These are phyloP conservation scores for Vanrija pseudolonga DNA, from an alignment of 1,284 basidiomycete genomes.

Conservation along the genomic window DNA sequence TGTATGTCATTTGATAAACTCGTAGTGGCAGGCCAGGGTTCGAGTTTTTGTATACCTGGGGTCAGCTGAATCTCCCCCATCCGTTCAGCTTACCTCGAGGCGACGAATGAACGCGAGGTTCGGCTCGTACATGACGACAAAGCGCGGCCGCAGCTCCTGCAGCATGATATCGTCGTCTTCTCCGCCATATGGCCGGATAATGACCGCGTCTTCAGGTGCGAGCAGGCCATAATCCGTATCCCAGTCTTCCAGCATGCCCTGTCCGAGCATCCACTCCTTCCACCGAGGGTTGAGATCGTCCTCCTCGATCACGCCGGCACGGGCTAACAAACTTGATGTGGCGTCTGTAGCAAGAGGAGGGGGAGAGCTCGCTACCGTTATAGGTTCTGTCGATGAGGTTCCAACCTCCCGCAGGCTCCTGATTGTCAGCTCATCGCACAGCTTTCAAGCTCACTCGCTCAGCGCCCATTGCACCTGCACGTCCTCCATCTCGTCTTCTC, in stretches of 20 bases:
- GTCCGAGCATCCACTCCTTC: constrained; percentile 17
- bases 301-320: constrained; percentile 38
- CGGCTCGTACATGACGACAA: constrained; percentile 93
- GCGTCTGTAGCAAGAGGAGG: constrained; percentile 1
- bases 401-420: constrained; percentile 7
- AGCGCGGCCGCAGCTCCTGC: constrained; percentile 82
- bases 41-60: constrained; percentile 77
- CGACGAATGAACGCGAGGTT: constrained; percentile 87
- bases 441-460: constrained; percentile 19
- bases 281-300: constrained; percentile 31
- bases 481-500: constrained; percentile 22
- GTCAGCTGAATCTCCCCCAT: neutral
- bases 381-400: neutral
- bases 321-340: constrained; percentile 20
- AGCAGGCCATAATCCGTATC: constrained; percentile 79
- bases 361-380: neutral
- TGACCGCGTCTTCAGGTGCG: constrained; percentile 70
- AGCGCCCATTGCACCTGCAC: constrained; percentile 37
- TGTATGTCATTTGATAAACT: constrained; percentile 95
- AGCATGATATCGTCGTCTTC: constrained; percentile 88
- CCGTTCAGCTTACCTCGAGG: constrained; percentile 64
- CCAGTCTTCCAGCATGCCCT: constrained; percentile 55
- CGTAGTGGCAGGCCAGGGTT: constrained; percentile 75
- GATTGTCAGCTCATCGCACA: neutral
- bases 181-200: constrained; percentile 84